Evolutionary conservation across 148 eudicot species (phyloP), one percentile per base, ranked within the genome.

Genomic region (Polygonum aviculare): DNA sequence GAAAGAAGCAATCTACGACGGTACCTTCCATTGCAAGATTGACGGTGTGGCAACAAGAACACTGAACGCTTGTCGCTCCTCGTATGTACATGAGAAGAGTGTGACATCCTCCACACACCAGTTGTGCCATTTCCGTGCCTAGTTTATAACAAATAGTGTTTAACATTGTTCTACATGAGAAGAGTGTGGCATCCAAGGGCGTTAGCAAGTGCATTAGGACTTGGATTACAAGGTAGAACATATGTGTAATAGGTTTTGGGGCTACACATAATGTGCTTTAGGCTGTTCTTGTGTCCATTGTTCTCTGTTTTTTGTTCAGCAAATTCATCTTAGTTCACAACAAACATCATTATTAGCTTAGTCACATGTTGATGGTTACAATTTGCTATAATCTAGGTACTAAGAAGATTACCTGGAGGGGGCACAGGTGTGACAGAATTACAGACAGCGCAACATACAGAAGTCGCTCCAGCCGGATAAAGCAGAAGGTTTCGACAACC

Each of bases 111-210:
- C 91, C 93, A 80, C 97, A 92, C 12, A 92, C 89, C 72, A 92
- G 69, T 79, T 92, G 97, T 12, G 97, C 97, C 94, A 90, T 92
- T 78, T 92, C 97, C 9, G 93, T 92, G 55, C 94, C 97, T 92
- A 80, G 72, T 77, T 38, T 41, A 5, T 1, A 57, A 21, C 63
- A 57, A 11, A 57, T 57, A 9, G 2, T 57, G 2, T 57, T 9
- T 18, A 70, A 52, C 59, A 50, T 50, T 50, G n/a, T 50, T 16
- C 47, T 6, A 44, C 10, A 44, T 44, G 47, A 44, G 31, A 26
- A 26, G 31, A 0, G 31, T 26, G 31, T 26, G 31, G 31, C 31
- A 26, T 26, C 31, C 31, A 26, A 26, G 44, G 44, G 44, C 5
- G 44, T 7, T 40, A 3, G 7, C 44, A 0, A 44, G 47, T 41